Conservation (phyloP, 1,284 basidiomycete species). For the Vanrija sp. region DNA sequence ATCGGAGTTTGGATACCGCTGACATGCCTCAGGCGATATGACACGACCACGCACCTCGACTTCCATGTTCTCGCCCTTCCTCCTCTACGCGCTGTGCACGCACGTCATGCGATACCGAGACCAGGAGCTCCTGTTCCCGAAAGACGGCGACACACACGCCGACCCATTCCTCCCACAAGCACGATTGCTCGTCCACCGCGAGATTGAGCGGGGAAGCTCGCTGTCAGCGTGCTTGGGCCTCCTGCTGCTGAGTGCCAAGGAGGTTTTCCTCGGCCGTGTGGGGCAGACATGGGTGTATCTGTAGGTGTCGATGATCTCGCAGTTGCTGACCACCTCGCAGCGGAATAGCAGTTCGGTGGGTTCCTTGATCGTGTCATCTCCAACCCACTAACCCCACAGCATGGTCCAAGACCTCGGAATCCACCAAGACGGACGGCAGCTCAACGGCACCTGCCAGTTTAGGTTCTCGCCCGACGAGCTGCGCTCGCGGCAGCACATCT, state of each 20-base stretch:
- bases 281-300: neutral
- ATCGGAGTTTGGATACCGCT: neutral
- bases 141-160: neutral
- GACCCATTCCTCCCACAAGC: neutral
- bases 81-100: neutral
- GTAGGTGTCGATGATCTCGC: neutral
- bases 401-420: slow-evolving; percentile 6
- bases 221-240: neutral
- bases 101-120: neutral
- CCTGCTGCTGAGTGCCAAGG: slow-evolving; percentile 1
- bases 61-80: slow-evolving; percentile 1
- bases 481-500: neutral
- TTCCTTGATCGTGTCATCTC: neutral
- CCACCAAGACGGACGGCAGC: slow-evolving; percentile 1
- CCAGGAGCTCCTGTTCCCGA: neutral
- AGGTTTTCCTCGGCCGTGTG: neutral
- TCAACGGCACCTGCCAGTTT: neutral
- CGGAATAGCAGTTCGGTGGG: slow-evolving; percentile 3
- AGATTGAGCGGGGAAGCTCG: slow-evolving; percentile 1
- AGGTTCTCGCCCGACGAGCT: neutral
- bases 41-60: neutral
- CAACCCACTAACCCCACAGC: neutral
- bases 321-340: neutral
- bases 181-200: neutral
- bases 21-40: neutral